Percentiles rank a stretch among this genome's conserved stretches.
phyloP scores from a whole-genome alignment of 306 rosid genomes.

The Casuarina equisetifolia region DNA sequence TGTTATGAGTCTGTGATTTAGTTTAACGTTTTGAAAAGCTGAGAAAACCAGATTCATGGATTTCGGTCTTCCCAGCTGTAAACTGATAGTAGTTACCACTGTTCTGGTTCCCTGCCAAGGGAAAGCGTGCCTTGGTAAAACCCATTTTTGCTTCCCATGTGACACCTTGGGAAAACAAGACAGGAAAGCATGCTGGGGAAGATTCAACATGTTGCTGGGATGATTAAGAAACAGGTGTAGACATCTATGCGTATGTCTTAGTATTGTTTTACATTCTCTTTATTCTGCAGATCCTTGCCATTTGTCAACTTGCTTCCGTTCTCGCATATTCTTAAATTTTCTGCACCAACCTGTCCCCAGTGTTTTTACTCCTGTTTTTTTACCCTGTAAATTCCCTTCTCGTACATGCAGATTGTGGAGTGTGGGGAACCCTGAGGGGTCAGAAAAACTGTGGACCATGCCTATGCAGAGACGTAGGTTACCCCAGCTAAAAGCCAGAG shows the following conservation, averaged over 20 bases:
- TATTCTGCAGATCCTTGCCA: not conserved
- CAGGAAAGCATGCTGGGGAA: not conserved
- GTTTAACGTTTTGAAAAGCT: not conserved
- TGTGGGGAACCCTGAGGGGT: not conserved
- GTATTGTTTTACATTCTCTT: not conserved
- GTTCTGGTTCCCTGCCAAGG: conserved; percentile 2
- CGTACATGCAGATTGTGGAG: not conserved
- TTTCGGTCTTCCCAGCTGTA: not conserved
- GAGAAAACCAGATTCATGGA: conserved; percentile 5
- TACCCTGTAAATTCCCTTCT: not conserved
- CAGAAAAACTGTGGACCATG: not conserved
- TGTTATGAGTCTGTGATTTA: not conserved
- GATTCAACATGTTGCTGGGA: not conserved
- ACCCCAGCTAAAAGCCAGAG: not conserved
- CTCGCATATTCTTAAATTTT: not conserved
- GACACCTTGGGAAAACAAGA: not conserved
- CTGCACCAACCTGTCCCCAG: not conserved
- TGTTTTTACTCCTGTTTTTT: not conserved
- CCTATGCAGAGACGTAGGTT: not conserved
- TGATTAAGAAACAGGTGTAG: conserved; percentile 2
- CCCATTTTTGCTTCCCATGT: conserved; percentile 13
- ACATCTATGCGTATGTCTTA: not conserved
- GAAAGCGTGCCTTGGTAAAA: not conserved
- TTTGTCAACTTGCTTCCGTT: not conserved
- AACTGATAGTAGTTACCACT: not conserved